These are phyloP conservation scores for Coniochaeta hoffmannii DNA, from an alignment of 2,329 filamentous ascomycete genomes.

Conservation along the genomic window DNA sequence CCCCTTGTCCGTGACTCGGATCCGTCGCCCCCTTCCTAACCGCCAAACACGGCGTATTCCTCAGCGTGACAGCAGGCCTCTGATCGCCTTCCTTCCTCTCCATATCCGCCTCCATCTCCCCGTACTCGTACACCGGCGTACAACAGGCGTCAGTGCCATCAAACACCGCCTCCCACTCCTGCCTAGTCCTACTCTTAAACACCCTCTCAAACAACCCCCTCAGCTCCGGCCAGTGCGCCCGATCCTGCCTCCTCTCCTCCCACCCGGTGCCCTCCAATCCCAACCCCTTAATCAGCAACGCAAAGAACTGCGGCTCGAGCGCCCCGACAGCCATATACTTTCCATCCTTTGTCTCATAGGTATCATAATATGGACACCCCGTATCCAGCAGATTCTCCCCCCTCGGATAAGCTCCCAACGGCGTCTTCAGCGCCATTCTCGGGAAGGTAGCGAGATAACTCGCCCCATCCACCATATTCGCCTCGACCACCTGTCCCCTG, in stretches of 20 bases:
- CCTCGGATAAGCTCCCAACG: slow-evolving; percentile 54
- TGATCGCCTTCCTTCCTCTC: slow-evolving; percentile 56
- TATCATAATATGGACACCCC: slow-evolving; percentile 82
- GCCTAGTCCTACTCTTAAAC: slow-evolving; percentile 64
- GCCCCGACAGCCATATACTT: slow-evolving; percentile 83
- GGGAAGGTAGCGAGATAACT: slow-evolving; percentile 74
- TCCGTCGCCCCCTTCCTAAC: slow-evolving; percentile 39
- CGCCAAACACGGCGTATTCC: slow-evolving; percentile 60
- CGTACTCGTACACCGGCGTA: slow-evolving; percentile 74
- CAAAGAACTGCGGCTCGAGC: slow-evolving; percentile 81
- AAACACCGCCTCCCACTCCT: slow-evolving; percentile 80
- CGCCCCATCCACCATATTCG: slow-evolving; percentile 92
- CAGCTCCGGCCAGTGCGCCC: slow-evolving; percentile 60
- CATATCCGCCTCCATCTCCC: slow-evolving; percentile 55
- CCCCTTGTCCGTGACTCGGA: slow-evolving; percentile 51
- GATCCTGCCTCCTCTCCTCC: slow-evolving; percentile 50
- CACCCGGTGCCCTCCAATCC: slow-evolving; percentile 45
- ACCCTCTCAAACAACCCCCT: slow-evolving; percentile 48
- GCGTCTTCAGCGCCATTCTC: slow-evolving; percentile 56
- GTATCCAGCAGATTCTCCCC: slow-evolving; percentile 77
- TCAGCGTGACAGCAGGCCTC: slow-evolving; percentile 61
- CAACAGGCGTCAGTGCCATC: slow-evolving; percentile 89
- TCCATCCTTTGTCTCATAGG: slow-evolving; percentile 76
- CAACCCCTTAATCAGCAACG: slow-evolving; percentile 58
- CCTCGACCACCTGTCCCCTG: slow-evolving; percentile 81